Evolutionary conservation across 75 land plant species (phyloP), one percentile per base, ranked within the genome.

Genomic region (Pinus tabuliformis): DNA sequence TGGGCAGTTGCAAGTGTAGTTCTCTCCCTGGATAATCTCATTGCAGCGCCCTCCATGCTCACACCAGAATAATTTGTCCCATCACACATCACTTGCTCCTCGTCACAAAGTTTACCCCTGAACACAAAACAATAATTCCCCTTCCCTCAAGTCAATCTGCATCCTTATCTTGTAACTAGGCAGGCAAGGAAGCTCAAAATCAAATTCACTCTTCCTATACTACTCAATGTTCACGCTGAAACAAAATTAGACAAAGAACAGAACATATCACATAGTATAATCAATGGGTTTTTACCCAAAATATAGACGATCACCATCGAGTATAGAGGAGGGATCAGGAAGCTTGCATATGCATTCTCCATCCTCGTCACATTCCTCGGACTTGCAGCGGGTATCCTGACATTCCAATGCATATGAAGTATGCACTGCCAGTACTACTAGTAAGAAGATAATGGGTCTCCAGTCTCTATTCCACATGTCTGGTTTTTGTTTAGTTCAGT

Each of bases 71-170:
- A 49, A 62, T 78, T 70, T 22, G 76, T 76, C 2, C 81, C 83
- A 76, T 80, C 85, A 74, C 90, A 89, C 81, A 80, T 81, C 30
- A 78, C 74, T 62, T 62, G 78, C 58, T 66, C 70, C 73, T 78
- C 80, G 65, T 86, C 79, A 57, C 90, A 89, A 71, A 76, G 79
- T 52, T 70, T 70, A n/a, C 88, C 90, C 72, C 90, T 88, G 21
- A 16, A 15, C 24, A 63, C 24, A 75, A 75, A 36, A 15, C 16
- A 36, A 76, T 20, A 39, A 65, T 74, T 28, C n/a, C 42, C 52
- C 37, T 42, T 68, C 52, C 36, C 18, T 66, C 52, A 42, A 7
- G 22, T 68, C 49, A 68, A 21, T 68, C 24, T 20, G 42, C n/a
- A 20, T 64, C 68, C 65, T 30, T 3, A 42, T 15, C 54, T 49